Conservation (phyloP, 768 basidiomycete genomes). For the Lactarius akahatsu region DNA sequence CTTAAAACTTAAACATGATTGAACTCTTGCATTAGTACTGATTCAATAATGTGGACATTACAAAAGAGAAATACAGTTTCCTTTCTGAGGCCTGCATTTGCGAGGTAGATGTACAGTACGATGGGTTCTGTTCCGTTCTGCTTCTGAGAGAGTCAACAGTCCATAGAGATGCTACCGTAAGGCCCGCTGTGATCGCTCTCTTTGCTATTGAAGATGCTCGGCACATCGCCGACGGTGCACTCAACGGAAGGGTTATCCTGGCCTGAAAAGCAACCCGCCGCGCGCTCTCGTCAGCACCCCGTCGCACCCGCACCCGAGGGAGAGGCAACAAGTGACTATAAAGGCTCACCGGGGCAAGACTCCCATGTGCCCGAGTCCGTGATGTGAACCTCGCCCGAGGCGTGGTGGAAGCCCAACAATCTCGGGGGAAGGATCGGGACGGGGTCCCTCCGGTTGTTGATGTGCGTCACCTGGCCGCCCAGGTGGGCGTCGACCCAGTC, state of each 20-base stretch:
- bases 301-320: neutral
- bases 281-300: neutral
- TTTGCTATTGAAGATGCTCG: slow-evolving; percentile 46
- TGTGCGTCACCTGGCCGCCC: slow-evolving; percentile 57
- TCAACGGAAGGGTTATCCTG: slow-evolving; percentile 55
- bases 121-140: neutral
- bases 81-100: too few relatives aligned
- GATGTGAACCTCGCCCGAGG: slow-evolving; percentile 42
- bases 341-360: slow-evolving; percentile 19
- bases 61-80: neutral
- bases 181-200: slow-evolving; percentile 20
- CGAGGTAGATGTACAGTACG: neutral
- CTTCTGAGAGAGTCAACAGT: slow-evolving; percentile 17
- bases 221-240: slow-evolving; percentile 57
- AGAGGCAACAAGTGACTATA: neutral
- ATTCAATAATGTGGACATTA: neutral
- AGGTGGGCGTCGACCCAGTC: slow-evolving; percentile 30
- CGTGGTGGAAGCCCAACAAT: slow-evolving; percentile 48
- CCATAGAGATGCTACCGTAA: slow-evolving; percentile 25
- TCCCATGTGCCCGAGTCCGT: slow-evolving; percentile 48
- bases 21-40: too few relatives aligned
- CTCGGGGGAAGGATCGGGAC: slow-evolving; percentile 40
- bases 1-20: too few relatives aligned
- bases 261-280: slow-evolving; percentile 36
- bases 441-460: slow-evolving; percentile 51